Conservation (phyloP, 805 yeast genomes). For the Hanseniaspora occidentalis region DNA sequence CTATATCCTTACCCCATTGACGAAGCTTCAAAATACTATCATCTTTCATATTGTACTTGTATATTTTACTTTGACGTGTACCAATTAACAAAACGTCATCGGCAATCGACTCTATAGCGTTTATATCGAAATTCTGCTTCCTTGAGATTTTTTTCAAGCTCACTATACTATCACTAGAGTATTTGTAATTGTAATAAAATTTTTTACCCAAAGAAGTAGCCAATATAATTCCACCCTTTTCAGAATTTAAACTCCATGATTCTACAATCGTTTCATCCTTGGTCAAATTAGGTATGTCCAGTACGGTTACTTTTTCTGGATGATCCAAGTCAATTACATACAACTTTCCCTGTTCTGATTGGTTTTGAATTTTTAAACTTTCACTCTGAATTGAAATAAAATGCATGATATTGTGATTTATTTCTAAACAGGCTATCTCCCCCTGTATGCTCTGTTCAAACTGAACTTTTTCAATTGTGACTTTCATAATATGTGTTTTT, state of each 20-base stretch:
- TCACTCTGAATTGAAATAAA: conserved; percentile 1
- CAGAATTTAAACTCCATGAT: conserved; percentile 2
- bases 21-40: conserved; percentile 1
- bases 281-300: conserved; percentile 25
- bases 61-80: conserved; percentile 11
- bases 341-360: conserved; percentile 15
- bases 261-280: conserved; percentile 13
- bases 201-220: not conserved
- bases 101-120: not conserved
- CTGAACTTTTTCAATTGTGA: conserved; percentile 5
- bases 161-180: not conserved
- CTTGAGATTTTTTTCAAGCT: not conserved
- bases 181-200: not conserved
- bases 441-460: conserved; percentile 4
- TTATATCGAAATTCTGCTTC: conserved; percentile 2
- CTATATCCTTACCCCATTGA: conserved; percentile 2
- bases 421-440: not conserved
- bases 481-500: conserved; percentile 1
- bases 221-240: not conserved
- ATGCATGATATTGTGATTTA: conserved; percentile 1
- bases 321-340: conserved; percentile 52
- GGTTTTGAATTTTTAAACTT: not conserved
- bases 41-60: conserved; percentile 6
- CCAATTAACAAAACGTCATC: conserved; percentile 5
- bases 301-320: conserved; percentile 44